Base-by-base conservation (phyloP, 2,329 filamentous ascomycete species). In the Sarocladiaceae sp. region DNA sequence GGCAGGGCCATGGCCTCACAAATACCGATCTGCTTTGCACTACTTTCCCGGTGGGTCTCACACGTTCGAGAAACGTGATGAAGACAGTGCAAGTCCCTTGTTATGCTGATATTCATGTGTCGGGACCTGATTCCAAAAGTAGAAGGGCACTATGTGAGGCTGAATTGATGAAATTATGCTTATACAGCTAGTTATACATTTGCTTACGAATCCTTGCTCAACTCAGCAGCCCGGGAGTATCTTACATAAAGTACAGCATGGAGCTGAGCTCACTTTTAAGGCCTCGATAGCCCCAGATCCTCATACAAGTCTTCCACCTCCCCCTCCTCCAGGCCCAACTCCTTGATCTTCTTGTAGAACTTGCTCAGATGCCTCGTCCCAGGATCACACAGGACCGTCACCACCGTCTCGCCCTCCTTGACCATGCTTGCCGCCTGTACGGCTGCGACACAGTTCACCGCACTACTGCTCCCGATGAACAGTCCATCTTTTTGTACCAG, bases 401-500 rank as follows among this genome's bases (percentile, higher is more conserved):
- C 88, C 37, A 95, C 81, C 28, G 76, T 78, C 54, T 86, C 87
- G 13, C 76, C 79, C 51, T 71, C 65, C 4, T 81, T 80, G 55
- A 92, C 70, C 37, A 74, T 72, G 64, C 84, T 77, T 23, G 88
- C 88, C 3, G 86, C 77, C 49, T 78, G 78, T 10, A 88, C 84
- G 20, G 89, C 87, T 4, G 88, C 90, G 37, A 89, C 87, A 77
- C 92, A 96, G 67, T 99, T 99, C 50, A 99, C 93, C n/a, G 92
- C 88, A 68, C 88, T 96, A 66, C 90, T 96, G 66, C 92, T 96
- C 8, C 94, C 95, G 36, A 92, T 78, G 63, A 99, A 99, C 51
- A 99, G 85, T 7, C 94, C 94, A 67, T 99, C 94, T 57, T 92
- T 87, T 71, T 97, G 92, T 8, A 97, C 93, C 36, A 99, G 73